Evolutionary conservation across 2,329 filamentous ascomycete genomes (phyloP).

Genomic region (Neurospora sp.): DNA sequence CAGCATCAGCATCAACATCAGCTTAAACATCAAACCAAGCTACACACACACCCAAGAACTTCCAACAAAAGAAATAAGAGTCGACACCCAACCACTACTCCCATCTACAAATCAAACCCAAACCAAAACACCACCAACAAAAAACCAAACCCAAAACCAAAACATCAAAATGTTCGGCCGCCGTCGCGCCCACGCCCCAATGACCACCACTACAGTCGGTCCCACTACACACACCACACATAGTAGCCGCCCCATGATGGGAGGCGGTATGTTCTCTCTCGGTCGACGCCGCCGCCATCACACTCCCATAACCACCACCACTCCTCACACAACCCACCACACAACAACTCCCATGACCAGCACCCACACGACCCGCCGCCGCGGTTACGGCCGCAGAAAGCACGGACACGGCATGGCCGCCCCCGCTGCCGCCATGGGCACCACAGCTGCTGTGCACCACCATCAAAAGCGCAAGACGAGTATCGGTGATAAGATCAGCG

Average conservation of each 20-base stretch:
- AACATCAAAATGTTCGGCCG: background rate
- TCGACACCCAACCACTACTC: background rate
- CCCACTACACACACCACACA: too few relatives aligned
- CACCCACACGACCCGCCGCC: background rate
- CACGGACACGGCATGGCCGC: background rate
- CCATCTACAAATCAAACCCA: background rate
- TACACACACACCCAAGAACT: background rate
- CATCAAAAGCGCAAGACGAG: conserved; percentile 59
- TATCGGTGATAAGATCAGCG: conserved; percentile 68
- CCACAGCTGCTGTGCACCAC: conserved; percentile 21
- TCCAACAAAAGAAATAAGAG: background rate
- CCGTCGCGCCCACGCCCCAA: background rate
- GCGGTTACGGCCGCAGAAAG: background rate
- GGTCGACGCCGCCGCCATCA: background rate
- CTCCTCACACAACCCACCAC: background rate
- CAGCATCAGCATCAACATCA: background rate
- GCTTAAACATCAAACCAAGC: background rate
- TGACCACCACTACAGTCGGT: background rate
- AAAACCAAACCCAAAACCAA: background rate
- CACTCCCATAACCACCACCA: background rate
- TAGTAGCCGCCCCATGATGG: background rate
- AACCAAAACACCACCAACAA: background rate
- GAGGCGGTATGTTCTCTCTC: too few relatives aligned
- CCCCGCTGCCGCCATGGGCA: background rate
- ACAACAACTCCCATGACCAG: background rate